A percentile compares a stretch with the other conserved stretches of the same genome.
Conservation (phyloP, 2,329 filamentous ascomycete genomes). For the Beauveria scarabaeidicola region DNA sequence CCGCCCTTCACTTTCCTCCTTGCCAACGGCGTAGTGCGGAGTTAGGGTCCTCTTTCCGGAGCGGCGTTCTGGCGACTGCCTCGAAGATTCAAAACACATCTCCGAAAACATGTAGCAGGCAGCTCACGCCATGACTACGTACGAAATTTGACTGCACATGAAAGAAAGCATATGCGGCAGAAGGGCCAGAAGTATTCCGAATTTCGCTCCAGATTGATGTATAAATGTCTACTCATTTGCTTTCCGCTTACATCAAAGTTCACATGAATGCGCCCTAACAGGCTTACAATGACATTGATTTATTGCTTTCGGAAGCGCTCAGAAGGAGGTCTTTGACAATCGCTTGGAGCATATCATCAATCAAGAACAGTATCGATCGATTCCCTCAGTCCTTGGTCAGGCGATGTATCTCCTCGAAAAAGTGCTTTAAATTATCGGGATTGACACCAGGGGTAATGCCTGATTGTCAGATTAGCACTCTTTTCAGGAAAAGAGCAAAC, state of each 20-base stretch:
- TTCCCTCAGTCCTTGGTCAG: conserved; percentile 37
- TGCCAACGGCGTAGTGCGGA: not conserved
- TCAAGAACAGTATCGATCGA: not conserved
- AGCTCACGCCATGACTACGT: not conserved
- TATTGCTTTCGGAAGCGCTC: not conserved
- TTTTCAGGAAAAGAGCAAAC: not conserved
- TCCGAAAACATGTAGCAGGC: not conserved
- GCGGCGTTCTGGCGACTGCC: not conserved
- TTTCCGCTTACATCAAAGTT: not conserved
- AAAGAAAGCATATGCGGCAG: not conserved
- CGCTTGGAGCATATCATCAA: not conserved
- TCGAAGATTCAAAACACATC: not conserved
- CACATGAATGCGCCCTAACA: not conserved
- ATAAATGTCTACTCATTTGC: not conserved
- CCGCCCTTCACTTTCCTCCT: not conserved
- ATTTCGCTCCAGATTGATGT: not conserved
- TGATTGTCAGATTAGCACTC: conserved; percentile 26
- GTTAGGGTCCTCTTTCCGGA: not conserved
- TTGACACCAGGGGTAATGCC: conserved; percentile 92
- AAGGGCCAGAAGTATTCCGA: not conserved
- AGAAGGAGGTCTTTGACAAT: not conserved
- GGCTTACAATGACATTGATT: not conserved
- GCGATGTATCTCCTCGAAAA: conserved; percentile 84
- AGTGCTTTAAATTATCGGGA: conserved; percentile 87
- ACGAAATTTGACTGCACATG: not conserved